Conservation (phyloP, 768 basidiomycete species). For the Panaeolus papilionaceus region DNA sequence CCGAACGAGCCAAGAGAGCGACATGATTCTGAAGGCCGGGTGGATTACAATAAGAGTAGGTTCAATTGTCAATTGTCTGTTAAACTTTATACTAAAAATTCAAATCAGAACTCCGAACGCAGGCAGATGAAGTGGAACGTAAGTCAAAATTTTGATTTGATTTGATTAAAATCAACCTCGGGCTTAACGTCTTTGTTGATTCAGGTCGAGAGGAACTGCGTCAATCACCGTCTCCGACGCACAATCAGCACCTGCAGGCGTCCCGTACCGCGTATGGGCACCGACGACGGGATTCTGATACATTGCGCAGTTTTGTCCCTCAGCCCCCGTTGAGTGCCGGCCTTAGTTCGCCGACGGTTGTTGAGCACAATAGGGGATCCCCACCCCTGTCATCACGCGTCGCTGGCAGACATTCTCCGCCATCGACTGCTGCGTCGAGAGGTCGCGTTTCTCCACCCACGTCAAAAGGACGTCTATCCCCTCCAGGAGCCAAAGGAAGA, state of each 20-base stretch:
- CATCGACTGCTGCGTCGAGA: constrained; percentile 27
- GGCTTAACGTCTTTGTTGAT: constrained; percentile 16
- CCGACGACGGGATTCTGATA: constrained; percentile 78
- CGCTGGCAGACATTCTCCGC: constrained; percentile 33
- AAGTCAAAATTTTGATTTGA: constrained; percentile 23
- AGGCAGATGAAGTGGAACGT: constrained; percentile 50
- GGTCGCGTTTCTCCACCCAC: constrained; percentile 36
- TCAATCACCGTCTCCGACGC: constrained; percentile 58
- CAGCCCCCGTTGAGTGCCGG: constrained; percentile 32
- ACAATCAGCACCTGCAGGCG: constrained; percentile 30
- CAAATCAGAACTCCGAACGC: constrained; percentile 42
- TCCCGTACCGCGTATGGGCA: constrained; percentile 48
- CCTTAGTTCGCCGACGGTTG: constrained; percentile 59
- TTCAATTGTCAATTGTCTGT: constrained; percentile 18
- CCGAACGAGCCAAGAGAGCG: constrained; percentile 39
- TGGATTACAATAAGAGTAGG: constrained; percentile 52
- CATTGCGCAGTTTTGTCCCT: constrained; percentile 56
- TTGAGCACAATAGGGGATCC: constrained; percentile 41
- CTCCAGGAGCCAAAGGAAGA: constrained; percentile 31
- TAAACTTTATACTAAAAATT: constrained; percentile 15
- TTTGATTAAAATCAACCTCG: constrained; percentile 20
- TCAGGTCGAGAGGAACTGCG: constrained; percentile 40
- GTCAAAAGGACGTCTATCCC: constrained; percentile 39
- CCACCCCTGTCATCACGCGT: constrained; percentile 26
- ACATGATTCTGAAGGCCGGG: constrained; percentile 49